Base-by-base conservation (phyloP, 73 alveolate genomes). In the Blepharisma stoltei region DNA sequence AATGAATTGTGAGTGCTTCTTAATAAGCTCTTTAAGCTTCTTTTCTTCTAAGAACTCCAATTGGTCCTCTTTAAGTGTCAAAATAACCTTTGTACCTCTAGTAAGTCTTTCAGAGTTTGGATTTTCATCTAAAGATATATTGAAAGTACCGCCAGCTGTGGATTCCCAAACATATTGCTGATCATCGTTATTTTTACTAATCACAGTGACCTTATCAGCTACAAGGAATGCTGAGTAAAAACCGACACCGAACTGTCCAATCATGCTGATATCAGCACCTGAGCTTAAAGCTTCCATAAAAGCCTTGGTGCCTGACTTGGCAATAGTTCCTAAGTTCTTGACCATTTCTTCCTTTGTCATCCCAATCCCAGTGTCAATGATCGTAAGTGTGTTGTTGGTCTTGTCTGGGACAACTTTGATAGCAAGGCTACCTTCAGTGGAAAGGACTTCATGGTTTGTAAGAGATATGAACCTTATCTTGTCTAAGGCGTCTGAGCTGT, bases 191-290 rank as follows among this genome's bases (percentile, higher is more conserved):
- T 90, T 77, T 92, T 95, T 92, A 81, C 96, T 79, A 91, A 90
- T 91, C 76, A 95, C 99, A 4, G 89, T 86, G 76, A 93, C 99
- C 89, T 90, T 97, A 77, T 97, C 98, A 44, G 99, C 97, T n/a
- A 97, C 99, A 76, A 97, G 92, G 90, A 94, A 97, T 86, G 99
- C 97, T 38, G 99, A 94, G 92, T 97, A 97, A 93, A 97, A 97
- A 67, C 99, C 99, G 88, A 97, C 99, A 77, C 99, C 99, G 83
- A 97, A 97, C 94, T 93, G 98, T 32, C 98, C 99, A 76, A 97
- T 97, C 99, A 97, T 97, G 53, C 97, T 83, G 85, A 97, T 95
- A 90, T 97, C 99, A 20, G 99, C 98, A 21, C 99, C 99, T 54
- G 98, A 94, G 76, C 96, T 80, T 82, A 94, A 81, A 54, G 98